Base-by-base conservation (phyloP, 2,329 filamentous ascomycete species). In the Fusarium sororula region DNA sequence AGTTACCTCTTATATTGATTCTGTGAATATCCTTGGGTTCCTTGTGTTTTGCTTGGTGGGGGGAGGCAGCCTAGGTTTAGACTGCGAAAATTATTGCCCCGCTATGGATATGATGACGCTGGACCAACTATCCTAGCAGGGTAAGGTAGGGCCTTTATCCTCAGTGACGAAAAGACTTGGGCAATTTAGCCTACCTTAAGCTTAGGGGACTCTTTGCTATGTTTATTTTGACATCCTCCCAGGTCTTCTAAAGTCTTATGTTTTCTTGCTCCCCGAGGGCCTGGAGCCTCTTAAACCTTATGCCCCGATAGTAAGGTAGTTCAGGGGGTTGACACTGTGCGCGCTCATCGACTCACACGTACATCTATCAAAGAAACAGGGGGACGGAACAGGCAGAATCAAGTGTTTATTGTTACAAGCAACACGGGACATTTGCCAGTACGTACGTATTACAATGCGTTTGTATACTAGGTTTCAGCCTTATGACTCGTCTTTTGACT, bases 1-100 rank as follows among this genome's bases (percentile, higher is more conserved):
- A 35, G 32, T 35, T 17, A 70, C n/a, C n/a, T n/a, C 50, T 53
- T 53, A 26, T 68, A 68, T 66, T 65, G 69, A 75, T 72, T 75
- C 76, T 71, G 58, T 64, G 57, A 72, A 68, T 75, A 72, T 66
- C 14, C 32, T 65, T 47, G 28, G 45, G 45, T 48, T 62, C 67
- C 59, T 60, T 70, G 65, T 68, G 65, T 38, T 53, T 68, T 63
- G 24, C 41, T 70, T 77, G 74, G 77, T 77, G 78, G 73, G 77
- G 78, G 26, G 24, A 73, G 70, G 66, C 59, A 68, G 18, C 44
- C 44, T 47, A 66, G 70, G 70, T 74, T 57, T 67, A 74, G 80
- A 78, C 79, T 80, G 79, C 81, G 80, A 83, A 83, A 84, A 82
- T 83, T 83, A 78, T 68, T 77, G 80, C 82, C 83, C 83, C 83